phyloP scores from a whole-genome alignment of 352 stramenopile species.

The Pythium phragmitis region DNA sequence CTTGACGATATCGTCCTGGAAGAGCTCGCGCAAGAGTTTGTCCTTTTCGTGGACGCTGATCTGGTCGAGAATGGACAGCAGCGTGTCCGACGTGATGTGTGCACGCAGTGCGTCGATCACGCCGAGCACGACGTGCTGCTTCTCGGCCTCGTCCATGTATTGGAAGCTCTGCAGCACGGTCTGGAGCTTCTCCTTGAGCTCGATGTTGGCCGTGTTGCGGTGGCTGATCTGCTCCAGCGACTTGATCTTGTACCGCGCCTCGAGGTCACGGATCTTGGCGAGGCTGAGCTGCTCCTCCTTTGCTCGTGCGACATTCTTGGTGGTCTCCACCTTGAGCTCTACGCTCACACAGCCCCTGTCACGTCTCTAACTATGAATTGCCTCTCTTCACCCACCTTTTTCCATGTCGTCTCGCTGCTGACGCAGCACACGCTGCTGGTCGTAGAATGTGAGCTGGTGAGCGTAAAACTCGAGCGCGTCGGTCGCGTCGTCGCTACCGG shows the following conservation, averaged over 20 bases:
- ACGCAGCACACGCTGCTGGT: conserved; percentile 41
- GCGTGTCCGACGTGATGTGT: conserved; percentile 47
- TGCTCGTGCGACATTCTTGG: conserved; percentile 31
- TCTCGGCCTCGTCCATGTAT: conserved; percentile 54
- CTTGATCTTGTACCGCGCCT: conserved; percentile 49
- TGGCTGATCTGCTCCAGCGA: conserved; percentile 51
- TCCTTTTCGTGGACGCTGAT: conserved; percentile 60
- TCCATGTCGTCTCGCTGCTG: conserved; percentile 51
- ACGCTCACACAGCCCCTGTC: not conserved
- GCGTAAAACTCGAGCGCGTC: conserved; percentile 60
- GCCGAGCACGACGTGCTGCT: conserved; percentile 51
- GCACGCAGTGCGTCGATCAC: conserved; percentile 47
- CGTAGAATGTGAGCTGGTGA: conserved; percentile 63
- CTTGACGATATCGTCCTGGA: conserved; percentile 50
- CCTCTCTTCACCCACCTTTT: conserved; percentile 31
- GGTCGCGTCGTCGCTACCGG: conserved; percentile 39
- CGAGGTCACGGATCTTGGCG: conserved; percentile 46
- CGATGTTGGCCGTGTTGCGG: conserved; percentile 41
- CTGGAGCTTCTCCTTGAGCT: conserved; percentile 52
- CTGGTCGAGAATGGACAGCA: conserved; percentile 44
- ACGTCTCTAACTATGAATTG: not conserved
- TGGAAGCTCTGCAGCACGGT: conserved; percentile 56
- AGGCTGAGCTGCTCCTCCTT: conserved; percentile 37
- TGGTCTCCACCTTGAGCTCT: conserved; percentile 44
- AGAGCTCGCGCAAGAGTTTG: conserved; percentile 50